Evolutionary conservation across 805 yeast species (phyloP).

Genomic region (Cyberlindnera bimundalis): DNA sequence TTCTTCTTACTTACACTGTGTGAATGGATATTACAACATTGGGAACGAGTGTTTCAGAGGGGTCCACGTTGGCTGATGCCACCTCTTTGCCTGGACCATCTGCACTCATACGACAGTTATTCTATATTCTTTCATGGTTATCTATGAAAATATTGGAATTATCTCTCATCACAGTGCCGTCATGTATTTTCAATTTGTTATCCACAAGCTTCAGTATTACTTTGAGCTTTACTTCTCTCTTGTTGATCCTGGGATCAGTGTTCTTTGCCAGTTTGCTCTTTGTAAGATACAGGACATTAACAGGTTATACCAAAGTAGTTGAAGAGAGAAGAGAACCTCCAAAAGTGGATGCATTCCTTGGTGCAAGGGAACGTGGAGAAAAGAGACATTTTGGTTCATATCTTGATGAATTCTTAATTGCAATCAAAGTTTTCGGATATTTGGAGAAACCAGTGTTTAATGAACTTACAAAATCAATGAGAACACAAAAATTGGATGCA

Average conservation of each 20-base stretch:
- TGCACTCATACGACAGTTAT: not conserved
- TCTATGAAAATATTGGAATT: slow-evolving; percentile 8
- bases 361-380: slow-evolving; percentile 30
- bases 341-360: slow-evolving; percentile 14
- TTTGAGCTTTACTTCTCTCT: slow-evolving; percentile 15
- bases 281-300: slow-evolving; percentile 16
- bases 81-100: slow-evolving; percentile 2
- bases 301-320: slow-evolving; percentile 17
- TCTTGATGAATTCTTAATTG: slow-evolving; percentile 84
- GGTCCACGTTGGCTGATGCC: not conserved
- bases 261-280: slow-evolving; percentile 13
- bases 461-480: slow-evolving; percentile 88
- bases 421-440: slow-evolving; percentile 92
- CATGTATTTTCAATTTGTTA: slow-evolving; percentile 31
- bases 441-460: slow-evolving; percentile 87
- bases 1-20: no score
- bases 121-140: slow-evolving; percentile 6
- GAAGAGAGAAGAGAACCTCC: slow-evolving; percentile 40
- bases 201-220: slow-evolving; percentile 37
- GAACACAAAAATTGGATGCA: slow-evolving; percentile 73
- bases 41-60: no score
- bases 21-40: no score
- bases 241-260: slow-evolving; percentile 10
- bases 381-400: slow-evolving; percentile 51
- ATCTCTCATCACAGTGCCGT: slow-evolving; percentile 27